phyloP scores from a whole-genome alignment of 345 rosid species.

The Mangifera indica region DNA sequence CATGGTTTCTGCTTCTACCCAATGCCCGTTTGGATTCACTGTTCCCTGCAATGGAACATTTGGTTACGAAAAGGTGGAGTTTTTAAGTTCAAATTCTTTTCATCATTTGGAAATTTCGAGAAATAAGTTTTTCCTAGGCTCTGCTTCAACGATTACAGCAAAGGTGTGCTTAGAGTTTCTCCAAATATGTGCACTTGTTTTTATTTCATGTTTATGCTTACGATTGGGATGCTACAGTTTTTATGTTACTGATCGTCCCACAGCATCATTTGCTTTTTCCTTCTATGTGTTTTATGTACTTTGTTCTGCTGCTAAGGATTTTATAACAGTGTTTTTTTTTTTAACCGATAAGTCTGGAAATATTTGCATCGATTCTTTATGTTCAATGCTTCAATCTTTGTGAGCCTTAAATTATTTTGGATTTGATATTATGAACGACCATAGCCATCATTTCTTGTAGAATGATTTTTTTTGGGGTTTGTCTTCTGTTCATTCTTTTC shows the following conservation, averaged over 20 bases:
- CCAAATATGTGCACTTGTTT: conserved; percentile 3
- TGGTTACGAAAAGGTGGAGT: conserved; percentile 28
- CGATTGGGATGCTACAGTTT: background rate
- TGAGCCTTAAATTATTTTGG: background rate
- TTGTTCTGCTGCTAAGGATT: background rate
- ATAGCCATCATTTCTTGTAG: background rate
- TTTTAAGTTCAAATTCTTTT: conserved; percentile 33
- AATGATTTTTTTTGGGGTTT: background rate
- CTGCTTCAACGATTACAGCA: conserved; percentile 25
- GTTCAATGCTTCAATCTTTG: background rate
- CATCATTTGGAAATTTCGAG: conserved; percentile 33
- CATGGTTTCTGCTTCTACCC: conserved; percentile 57
- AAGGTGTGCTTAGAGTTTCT: conserved; percentile 42
- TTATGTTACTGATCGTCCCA: background rate
- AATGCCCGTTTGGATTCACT: conserved; percentile 45
- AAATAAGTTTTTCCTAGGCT: conserved; percentile 28
- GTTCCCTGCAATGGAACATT: conserved; percentile 32
- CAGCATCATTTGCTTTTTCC: background rate
- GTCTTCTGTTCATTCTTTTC: background rate
- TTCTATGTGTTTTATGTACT: background rate
- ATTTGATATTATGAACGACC: background rate
- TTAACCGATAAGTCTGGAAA: background rate
- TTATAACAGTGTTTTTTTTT: background rate
- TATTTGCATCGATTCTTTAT: background rate
- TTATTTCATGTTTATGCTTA: background rate